A percentile compares a stretch with the other conserved stretches of the same genome.
Conservation (phyloP, 371 early-diverging fungal genomes). For the Chytridiales sp. region DNA sequence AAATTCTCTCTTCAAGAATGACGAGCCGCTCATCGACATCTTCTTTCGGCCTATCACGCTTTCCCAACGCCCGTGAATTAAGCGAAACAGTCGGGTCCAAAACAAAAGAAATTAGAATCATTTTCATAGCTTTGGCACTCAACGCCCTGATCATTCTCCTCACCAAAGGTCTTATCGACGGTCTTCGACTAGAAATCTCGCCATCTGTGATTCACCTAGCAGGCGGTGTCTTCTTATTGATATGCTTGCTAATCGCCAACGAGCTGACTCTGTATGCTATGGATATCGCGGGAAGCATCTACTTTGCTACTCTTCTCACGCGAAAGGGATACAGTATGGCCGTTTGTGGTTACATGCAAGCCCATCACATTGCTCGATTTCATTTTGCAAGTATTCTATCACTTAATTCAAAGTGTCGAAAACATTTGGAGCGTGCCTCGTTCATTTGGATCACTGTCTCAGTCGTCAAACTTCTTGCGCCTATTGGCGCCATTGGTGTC, state of each 20-base stretch:
- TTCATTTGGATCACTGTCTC: constrained; percentile 8
- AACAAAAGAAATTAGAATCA: neutral
- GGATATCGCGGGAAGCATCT: constrained; percentile 8
- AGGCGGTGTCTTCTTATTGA: constrained; percentile 7
- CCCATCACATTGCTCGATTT: neutral
- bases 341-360: constrained; percentile 14
- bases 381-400: constrained; percentile 9
- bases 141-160: neutral
- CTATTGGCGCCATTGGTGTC: constrained; percentile 7
- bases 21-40: too few relatives aligned
- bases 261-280: constrained; percentile 4
- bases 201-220: constrained; percentile 5
- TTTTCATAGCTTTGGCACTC: neutral
- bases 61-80: constrained; percentile 7
- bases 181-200: neutral
- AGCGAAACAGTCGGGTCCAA: constrained; percentile 10
- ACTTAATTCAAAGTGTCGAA: constrained; percentile 6
- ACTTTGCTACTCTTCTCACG: constrained; percentile 8
- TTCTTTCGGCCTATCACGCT: constrained; percentile 1
- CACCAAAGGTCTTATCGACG: neutral
- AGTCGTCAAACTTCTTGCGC: constrained; percentile 5
- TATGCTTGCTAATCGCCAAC: constrained; percentile 2
- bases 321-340: constrained; percentile 12
- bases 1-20: too few relatives aligned
- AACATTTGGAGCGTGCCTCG: constrained; percentile 1